Evolutionary conservation across 768 basidiomycete genomes (phyloP).

Genomic region (Epithele typhae): DNA sequence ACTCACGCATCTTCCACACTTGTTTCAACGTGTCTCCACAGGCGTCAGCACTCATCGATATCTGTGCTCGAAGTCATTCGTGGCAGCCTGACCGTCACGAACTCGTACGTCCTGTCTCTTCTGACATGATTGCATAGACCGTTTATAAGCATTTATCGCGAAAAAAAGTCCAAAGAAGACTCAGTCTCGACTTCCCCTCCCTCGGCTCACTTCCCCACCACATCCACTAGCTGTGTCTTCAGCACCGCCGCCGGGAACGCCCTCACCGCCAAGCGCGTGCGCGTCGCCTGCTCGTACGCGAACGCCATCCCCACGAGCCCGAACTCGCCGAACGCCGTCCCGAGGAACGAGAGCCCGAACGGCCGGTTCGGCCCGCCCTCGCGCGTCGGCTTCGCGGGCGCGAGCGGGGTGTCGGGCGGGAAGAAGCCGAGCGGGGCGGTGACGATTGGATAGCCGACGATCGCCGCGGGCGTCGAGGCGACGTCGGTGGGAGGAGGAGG

Average conservation of each 20-base stretch:
- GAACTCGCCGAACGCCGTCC: conserved; percentile 42
- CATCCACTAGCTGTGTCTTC: conserved; percentile 42
- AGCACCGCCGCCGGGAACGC: conserved; percentile 54
- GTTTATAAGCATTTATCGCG: too few species aligned
- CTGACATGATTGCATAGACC: too few species aligned
- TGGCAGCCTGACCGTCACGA: too few species aligned
- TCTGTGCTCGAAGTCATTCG: too few species aligned
- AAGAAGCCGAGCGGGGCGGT: conserved; percentile 39
- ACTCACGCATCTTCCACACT: too few species aligned
- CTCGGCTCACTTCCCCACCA: conserved; percentile 21
- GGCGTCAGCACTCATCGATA: too few species aligned
- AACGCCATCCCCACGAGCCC: conserved; percentile 39
- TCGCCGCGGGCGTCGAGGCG: conserved; percentile 20
- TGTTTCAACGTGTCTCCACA: too few species aligned
- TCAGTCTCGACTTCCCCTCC: too few species aligned
- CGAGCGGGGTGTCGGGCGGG: conserved; percentile 25
- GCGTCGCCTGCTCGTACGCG: conserved; percentile 54
- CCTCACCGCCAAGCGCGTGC: conserved; percentile 42
- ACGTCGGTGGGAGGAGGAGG: conserved; percentile 20
- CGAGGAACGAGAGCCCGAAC: conserved; percentile 40
- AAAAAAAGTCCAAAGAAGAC: too few species aligned
- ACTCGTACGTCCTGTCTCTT: too few species aligned
- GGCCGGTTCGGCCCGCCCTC: conserved; percentile 27
- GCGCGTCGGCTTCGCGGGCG: conserved; percentile 33
- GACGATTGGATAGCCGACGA: conserved; percentile 35